Conservation (phyloP, 345 rosid genomes). For the Zanthoxylum bungeanum region DNA sequence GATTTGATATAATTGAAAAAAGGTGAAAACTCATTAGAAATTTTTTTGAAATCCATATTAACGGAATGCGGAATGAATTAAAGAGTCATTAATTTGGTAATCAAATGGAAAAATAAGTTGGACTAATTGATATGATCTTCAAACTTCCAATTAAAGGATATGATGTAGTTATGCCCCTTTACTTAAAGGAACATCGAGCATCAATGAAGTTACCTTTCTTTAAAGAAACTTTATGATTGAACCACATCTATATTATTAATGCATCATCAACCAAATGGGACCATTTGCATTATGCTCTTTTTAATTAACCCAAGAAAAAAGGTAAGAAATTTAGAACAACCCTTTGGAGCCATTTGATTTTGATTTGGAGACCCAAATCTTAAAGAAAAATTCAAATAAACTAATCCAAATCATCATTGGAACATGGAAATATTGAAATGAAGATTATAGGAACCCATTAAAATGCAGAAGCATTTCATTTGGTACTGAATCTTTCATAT, state of each 20-base stretch:
- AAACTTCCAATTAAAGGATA: not conserved
- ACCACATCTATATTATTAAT: not conserved
- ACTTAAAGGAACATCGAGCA: not conserved
- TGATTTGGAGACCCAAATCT: not conserved
- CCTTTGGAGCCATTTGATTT: not conserved
- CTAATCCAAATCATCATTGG: not conserved
- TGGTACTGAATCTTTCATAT: too few species aligned
- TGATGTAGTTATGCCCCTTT: not conserved
- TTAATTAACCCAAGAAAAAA: too few species aligned
- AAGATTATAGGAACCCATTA: not conserved
- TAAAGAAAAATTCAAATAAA: too few species aligned
- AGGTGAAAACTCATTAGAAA: too few species aligned
- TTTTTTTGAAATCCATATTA: not conserved
- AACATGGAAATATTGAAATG: not conserved
- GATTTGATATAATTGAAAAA: too few species aligned
- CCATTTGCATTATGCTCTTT: too few species aligned
- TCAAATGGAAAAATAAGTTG: not conserved
- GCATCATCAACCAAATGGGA: not conserved
- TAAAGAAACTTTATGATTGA: not conserved
- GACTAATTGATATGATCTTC: not conserved
- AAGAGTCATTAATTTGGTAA: not conserved
- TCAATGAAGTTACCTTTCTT: not conserved
- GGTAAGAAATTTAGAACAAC: not conserved
- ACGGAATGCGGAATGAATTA: not conserved
- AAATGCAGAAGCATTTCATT: too few species aligned